A percentile compares a stretch with the other conserved stretches of the same genome.
Conservation (phyloP, 2,329 filamentous ascomycete genomes). For the Colletotrichum chrysophilum region DNA sequence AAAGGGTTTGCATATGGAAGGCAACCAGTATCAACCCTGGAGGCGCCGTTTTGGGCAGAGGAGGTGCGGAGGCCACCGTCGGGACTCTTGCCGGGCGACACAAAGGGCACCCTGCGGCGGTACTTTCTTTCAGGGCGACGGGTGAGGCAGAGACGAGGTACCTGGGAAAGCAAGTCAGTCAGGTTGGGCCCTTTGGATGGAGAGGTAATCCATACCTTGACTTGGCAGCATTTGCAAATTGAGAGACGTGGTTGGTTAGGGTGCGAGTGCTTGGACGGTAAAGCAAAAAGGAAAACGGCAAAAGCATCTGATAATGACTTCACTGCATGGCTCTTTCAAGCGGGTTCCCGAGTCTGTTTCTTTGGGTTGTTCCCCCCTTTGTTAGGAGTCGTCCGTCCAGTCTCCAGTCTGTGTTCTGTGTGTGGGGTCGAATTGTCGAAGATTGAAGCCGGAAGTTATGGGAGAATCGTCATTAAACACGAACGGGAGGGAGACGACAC, state of each 20-base stretch:
- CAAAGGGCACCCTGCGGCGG: not conserved
- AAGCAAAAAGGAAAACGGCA: slow-evolving; percentile 14
- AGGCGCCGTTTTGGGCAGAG: not conserved
- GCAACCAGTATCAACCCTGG: slow-evolving; percentile 11
- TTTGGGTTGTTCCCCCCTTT: not conserved
- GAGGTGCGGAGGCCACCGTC: not conserved
- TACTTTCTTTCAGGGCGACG: not conserved
- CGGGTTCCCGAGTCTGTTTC: not conserved
- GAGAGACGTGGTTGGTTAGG: not conserved
- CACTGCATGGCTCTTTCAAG: slow-evolving; percentile 1
- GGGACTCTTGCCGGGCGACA: not conserved
- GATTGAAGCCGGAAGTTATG: not conserved
- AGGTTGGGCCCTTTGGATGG: not conserved
- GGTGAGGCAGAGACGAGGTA: not conserved
- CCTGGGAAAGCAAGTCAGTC: not conserved
- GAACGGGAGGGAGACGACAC: not conserved
- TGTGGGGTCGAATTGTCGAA: not conserved
- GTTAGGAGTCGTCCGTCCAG: too few species aligned
- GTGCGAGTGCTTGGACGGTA: slow-evolving; percentile 12
- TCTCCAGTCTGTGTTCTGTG: not conserved
- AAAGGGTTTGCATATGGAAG: slow-evolving; percentile 8
- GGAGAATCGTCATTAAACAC: not conserved
- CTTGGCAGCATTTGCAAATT: not conserved
- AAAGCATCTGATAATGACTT: slow-evolving; percentile 22
- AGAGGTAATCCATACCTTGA: not conserved